Base-by-base conservation (phyloP, 2,329 filamentous ascomycete genomes). In the Septoria linicola region DNA sequence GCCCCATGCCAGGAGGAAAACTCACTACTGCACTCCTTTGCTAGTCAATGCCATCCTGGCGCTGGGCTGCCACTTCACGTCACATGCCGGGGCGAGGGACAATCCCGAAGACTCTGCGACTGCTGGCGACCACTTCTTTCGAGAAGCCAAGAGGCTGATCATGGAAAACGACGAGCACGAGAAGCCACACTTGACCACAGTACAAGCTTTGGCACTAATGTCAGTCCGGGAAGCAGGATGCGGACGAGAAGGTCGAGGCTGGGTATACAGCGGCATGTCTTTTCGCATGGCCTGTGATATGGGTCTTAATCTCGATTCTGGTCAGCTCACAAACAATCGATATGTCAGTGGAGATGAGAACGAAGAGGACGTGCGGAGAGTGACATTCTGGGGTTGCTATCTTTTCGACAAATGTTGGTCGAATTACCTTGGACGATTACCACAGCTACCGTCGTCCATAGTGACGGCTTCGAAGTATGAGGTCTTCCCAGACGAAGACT, bases 341-440 rank as follows among this genome's bases (percentile, higher is more conserved):
- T 57, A 58, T 17, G 51, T 63, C 40, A 64, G 60, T 34, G 63
- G 74, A n/a, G 83, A 84, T 54, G 89, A 96, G 51, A 80, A 87
- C 40, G 92, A 96, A 68, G 81, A 95, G 32, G 93, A 99, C 71
- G 91, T 90, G 2, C 80, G 93, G 32, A 80, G 88, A 46, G 85
- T 97, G 35, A 97, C 93, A 0, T 97, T 96, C 66, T 97, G 93
- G 93, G 93, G 93, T 5, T 96, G 91, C 68, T 97, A 93, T 70
- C 73, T 96, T n/a, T 95, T 97, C 68, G 93, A 99, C 74, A 97
- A 96, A 78, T 95, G 89, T 69, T 97, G 92, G 91, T 96, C 91
- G 42, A 97, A 96, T 68, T 97, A 97, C 63, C 80, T 97, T 20
- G 92, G 93, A 41, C 85, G 93, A 36, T 77, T 96, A 55, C 92